These are phyloP conservation scores for Penicillium lividum DNA, from an alignment of 495 filamentous ascomycete species.

Conservation along the genomic window DNA sequence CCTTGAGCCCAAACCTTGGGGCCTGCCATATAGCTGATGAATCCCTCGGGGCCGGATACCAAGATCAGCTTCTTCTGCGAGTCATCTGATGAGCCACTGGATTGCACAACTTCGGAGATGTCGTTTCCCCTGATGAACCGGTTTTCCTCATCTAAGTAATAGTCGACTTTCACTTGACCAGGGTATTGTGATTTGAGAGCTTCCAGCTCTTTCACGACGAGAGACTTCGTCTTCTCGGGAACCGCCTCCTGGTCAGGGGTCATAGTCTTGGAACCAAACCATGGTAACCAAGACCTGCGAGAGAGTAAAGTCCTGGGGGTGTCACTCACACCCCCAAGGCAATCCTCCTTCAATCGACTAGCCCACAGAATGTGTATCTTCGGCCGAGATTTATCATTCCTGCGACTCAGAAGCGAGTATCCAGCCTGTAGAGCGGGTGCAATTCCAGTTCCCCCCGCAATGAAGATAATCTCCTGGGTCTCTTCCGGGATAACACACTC, in stretches of 20 bases:
- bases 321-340: slow-evolving; percentile 46
- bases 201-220: slow-evolving; percentile 64
- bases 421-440: slow-evolving; percentile 84
- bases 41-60: slow-evolving; percentile 88
- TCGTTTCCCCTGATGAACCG: slow-evolving; percentile 57
- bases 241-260: not conserved
- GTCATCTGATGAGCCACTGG: slow-evolving; percentile 19
- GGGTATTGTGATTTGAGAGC: slow-evolving; percentile 56
- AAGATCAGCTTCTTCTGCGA: slow-evolving; percentile 62
- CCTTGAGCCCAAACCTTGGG: slow-evolving; percentile 72
- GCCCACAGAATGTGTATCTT: slow-evolving; percentile 70
- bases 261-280: slow-evolving; percentile 23
- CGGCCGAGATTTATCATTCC: slow-evolving; percentile 24
- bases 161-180: slow-evolving; percentile 60
- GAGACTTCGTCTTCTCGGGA: slow-evolving; percentile 18
- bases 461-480: slow-evolving; percentile 67
- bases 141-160: slow-evolving; percentile 78
- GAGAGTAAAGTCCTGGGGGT: slow-evolving; percentile 18
- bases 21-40: slow-evolving; percentile 77
- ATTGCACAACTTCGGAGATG: slow-evolving; percentile 40
- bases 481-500: slow-evolving; percentile 63
- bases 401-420: slow-evolving; percentile 52
- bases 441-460: slow-evolving; percentile 93
- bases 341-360: slow-evolving; percentile 59
- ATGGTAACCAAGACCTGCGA: slow-evolving; percentile 36